Conservation (phyloP, 768 basidiomycete genomes). For the Russula compacta region DNA sequence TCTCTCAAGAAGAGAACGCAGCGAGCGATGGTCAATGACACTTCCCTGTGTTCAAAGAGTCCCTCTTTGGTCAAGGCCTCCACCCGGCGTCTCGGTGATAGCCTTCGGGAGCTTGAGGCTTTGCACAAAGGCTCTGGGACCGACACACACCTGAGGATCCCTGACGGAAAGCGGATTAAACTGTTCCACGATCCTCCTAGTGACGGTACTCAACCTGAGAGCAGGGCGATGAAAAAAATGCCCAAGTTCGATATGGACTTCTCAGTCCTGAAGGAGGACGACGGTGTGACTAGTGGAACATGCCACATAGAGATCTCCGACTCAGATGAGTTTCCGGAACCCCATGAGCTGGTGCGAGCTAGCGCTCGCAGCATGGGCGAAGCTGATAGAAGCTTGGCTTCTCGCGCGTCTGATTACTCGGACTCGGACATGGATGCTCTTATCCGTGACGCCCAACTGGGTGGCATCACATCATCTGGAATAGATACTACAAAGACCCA, state of each 20-base stretch:
- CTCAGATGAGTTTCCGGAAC: slow-evolving; percentile 29
- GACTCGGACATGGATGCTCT: slow-evolving; percentile 38
- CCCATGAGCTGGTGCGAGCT: slow-evolving; percentile 27
- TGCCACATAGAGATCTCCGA: not conserved
- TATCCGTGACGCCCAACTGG: slow-evolving; percentile 31
- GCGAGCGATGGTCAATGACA: not conserved
- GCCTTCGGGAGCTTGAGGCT: slow-evolving; percentile 13
- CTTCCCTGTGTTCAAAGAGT: not conserved
- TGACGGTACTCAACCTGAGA: not conserved
- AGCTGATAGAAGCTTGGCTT: slow-evolving; percentile 17
- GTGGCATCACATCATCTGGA: slow-evolving; percentile 14
- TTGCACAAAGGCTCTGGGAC: slow-evolving; percentile 17
- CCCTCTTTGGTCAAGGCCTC: not conserved
- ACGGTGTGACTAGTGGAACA: slow-evolving; percentile 8
- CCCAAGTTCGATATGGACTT: slow-evolving; percentile 42
- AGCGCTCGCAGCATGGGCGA: slow-evolving; percentile 22
- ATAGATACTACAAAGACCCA: not conserved
- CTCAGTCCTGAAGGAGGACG: slow-evolving; percentile 29
- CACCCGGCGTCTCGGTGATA: not conserved
- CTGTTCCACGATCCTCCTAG: not conserved
- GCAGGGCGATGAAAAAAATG: slow-evolving; percentile 17
- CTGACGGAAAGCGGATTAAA: slow-evolving; percentile 15
- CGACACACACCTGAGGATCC: slow-evolving; percentile 7
- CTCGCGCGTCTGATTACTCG: slow-evolving; percentile 32
- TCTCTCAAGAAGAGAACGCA: not conserved